Percentiles rank a stretch among this genome's conserved stretches.
These are phyloP conservation scores for Solanum tarijense DNA, from an alignment of 257 asterid genomes.

Conservation along the genomic window DNA sequence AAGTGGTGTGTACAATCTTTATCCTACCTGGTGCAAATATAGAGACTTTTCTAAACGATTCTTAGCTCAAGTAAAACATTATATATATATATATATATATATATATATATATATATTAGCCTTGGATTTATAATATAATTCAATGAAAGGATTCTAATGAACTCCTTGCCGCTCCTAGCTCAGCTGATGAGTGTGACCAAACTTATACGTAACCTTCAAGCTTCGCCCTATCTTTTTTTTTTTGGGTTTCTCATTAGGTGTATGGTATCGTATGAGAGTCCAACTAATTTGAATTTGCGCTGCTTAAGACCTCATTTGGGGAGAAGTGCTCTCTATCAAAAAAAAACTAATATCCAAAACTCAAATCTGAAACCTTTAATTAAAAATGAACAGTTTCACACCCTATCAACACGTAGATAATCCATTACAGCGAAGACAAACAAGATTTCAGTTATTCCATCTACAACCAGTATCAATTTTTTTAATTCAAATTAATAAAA, in stretches of 20 bases:
- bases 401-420: neutral
- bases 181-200: neutral
- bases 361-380: neutral
- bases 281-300: neutral
- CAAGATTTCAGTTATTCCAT: neutral
- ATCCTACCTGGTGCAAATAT: too few relatives aligned
- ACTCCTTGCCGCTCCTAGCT: neutral
- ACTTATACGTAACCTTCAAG: neutral
- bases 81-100: too few relatives aligned
- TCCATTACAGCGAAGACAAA: neutral
- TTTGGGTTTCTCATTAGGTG: too few relatives aligned
- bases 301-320: neutral
- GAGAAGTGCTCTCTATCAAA: accelerated
- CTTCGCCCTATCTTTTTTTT: neutral
- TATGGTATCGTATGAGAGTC: too few relatives aligned
- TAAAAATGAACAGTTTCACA: too few relatives aligned
- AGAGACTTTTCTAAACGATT: too few relatives aligned
- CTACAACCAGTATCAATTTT: neutral
- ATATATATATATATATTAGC: too few relatives aligned
- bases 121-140: too few relatives aligned
- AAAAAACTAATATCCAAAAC: too few relatives aligned
- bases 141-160: neutral
- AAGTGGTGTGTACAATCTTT: neutral
- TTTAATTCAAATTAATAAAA: neutral
- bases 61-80: too few relatives aligned